phyloP scores from a whole-genome alignment of 2,329 filamentous ascomycete genomes.

The Sporothrix schenckii region DNA sequence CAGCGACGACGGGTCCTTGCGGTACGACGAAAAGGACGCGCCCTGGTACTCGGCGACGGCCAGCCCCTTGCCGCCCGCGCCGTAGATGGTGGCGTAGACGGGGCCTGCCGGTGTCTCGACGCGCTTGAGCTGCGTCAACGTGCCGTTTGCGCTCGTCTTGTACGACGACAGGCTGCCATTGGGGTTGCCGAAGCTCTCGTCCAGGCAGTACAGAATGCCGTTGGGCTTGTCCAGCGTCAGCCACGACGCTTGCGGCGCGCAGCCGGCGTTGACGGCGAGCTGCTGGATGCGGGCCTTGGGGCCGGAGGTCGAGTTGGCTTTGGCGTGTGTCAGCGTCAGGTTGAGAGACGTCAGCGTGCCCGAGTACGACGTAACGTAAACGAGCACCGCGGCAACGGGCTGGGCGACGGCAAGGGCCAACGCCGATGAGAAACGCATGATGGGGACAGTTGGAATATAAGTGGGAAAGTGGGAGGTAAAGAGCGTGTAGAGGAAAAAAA shows the following conservation, averaged over 20 bases:
- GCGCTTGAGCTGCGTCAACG: conserved; percentile 46
- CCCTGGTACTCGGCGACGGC: conserved; percentile 55
- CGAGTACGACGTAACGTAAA: conserved; percentile 55
- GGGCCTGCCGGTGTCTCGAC: conserved; percentile 47
- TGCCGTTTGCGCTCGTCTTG: conserved; percentile 45
- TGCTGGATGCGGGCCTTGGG: conserved; percentile 45
- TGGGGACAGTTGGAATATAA: not conserved
- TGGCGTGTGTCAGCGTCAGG: conserved; percentile 42
- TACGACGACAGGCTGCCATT: conserved; percentile 55
- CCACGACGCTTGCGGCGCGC: conserved; percentile 62
- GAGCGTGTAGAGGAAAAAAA: not conserved
- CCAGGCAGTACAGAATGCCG: conserved; percentile 59
- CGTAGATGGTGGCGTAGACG: conserved; percentile 51
- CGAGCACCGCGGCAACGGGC: conserved; percentile 45
- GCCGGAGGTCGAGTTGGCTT: conserved; percentile 29
- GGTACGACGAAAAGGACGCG: conserved; percentile 51
- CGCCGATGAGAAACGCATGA: conserved; percentile 22
- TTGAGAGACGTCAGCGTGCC: conserved; percentile 55
- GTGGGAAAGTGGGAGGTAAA: not conserved
- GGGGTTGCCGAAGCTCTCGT: conserved; percentile 57
- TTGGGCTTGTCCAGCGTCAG: conserved; percentile 57
- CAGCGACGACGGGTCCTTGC: conserved; percentile 46
- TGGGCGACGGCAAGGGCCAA: conserved; percentile 37
- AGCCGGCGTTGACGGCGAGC: conserved; percentile 51
- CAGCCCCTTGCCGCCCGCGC: conserved; percentile 46